Percentiles rank a stretch among this genome's conserved stretches.
These are phyloP conservation scores for Botrytis porri DNA, from an alignment of 2,329 filamentous ascomycete species.

Conservation along the genomic window DNA sequence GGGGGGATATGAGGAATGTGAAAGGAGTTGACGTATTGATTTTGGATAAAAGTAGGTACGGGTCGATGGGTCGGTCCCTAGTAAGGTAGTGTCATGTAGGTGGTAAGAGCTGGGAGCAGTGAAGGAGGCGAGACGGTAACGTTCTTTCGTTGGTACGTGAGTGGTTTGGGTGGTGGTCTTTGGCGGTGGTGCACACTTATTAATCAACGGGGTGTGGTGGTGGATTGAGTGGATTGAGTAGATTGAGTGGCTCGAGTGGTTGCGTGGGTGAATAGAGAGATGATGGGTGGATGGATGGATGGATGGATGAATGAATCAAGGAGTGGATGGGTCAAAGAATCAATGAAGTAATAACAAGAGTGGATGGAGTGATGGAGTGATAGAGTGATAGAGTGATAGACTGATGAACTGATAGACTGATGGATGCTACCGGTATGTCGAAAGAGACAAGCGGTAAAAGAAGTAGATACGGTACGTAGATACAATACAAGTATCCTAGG, in stretches of 20 bases:
- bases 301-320: neutral
- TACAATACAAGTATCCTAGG: neutral
- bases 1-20: neutral
- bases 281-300: neutral
- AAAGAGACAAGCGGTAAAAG: constrained; percentile 23
- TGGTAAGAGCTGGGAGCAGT: no score
- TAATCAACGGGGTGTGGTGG: neutral
- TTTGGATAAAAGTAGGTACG: no score
- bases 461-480: neutral
- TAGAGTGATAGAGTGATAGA: no score
- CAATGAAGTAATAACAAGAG: neutral
- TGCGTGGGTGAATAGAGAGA: neutral
- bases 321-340: neutral
- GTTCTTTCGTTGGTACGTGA: neutral
- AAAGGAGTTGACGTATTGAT: constrained; percentile 3
- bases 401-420: no score
- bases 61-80: neutral
- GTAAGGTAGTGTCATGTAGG: neutral
- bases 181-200: neutral
- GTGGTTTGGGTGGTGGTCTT: neutral
- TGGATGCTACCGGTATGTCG: constrained; percentile 15
- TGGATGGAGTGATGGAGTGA: neutral
- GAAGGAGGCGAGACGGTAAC: neutral
- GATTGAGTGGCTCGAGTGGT: neutral
- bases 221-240: no score